These are phyloP conservation scores for Nakataea oryzae DNA, from an alignment of 2,329 filamentous ascomycete species.

Conservation along the genomic window DNA sequence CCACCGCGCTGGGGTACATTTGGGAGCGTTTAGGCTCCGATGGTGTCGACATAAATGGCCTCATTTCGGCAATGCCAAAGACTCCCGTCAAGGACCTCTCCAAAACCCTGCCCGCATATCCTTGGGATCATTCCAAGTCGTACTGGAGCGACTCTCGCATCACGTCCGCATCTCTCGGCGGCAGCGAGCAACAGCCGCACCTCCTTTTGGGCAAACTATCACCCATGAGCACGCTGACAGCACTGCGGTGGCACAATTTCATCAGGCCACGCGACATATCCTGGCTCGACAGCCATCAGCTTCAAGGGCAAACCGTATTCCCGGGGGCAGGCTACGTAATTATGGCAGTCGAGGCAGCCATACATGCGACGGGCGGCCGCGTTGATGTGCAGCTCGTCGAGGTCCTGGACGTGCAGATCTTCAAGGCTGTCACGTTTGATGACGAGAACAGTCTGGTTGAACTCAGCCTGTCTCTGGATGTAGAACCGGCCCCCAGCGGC, in stretches of 20 bases:
- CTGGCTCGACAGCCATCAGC: conserved; percentile 28
- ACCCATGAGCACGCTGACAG: conserved; percentile 8
- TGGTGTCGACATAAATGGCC: not conserved
- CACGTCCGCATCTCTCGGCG: not conserved
- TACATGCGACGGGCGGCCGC: not conserved
- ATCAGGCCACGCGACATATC: conserved; percentile 14
- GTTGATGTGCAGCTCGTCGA: not conserved
- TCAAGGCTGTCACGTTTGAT: not conserved
- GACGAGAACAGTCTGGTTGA: not conserved
- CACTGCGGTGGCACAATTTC: conserved; percentile 16
- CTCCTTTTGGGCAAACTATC: conserved; percentile 5
- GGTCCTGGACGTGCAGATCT: not conserved
- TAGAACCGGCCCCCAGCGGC: not conserved
- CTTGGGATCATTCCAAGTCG: conserved; percentile 32
- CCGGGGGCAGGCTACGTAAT: conserved; percentile 13
- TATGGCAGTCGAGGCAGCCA: conserved; percentile 1
- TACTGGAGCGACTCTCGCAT: conserved; percentile 27
- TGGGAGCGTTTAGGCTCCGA: not conserved
- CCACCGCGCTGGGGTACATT: no score
- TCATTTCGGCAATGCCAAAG: conserved; percentile 8
- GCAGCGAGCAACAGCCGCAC: conserved; percentile 1
- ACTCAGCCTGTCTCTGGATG: not conserved
- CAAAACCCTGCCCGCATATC: conserved; percentile 33
- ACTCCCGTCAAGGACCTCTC: conserved; percentile 21
- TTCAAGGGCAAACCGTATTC: conserved; percentile 25